Evolutionary conservation across 1,284 basidiomycete genomes (phyloP).

Genomic region (Naganishia cerealis): DNA sequence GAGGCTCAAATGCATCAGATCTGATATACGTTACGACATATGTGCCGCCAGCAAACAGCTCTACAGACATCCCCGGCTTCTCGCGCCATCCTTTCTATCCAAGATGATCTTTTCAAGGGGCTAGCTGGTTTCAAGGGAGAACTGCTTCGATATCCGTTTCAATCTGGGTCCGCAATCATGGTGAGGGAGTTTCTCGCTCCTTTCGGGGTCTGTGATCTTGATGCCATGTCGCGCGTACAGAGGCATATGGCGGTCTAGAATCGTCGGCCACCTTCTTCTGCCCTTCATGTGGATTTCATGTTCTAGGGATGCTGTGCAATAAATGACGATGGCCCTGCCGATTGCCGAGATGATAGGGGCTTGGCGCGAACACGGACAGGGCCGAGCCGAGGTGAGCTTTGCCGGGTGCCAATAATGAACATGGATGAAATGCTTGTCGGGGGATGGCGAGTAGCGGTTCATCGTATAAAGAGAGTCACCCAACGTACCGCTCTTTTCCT

Average conservation of each 20-base stretch:
- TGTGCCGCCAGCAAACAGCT: not conserved
- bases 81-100: not conserved
- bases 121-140: too few species aligned
- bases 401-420: constrained; percentile 13
- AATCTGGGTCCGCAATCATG: too few species aligned
- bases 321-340: not conserved
- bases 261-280: too few species aligned
- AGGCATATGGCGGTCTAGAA: too few species aligned
- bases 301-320: constrained; percentile 1
- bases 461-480: not conserved
- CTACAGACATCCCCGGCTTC: not conserved
- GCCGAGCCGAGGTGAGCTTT: not conserved
- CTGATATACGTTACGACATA: too few species aligned
- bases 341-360: constrained; percentile 1
- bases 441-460: not conserved
- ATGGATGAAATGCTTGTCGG: not conserved
- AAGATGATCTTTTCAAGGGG: constrained; percentile 1
- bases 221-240: not conserved
- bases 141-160: too few species aligned
- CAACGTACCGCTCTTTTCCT: not conserved
- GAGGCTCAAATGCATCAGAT: not conserved
- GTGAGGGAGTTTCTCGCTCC: not conserved
- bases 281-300: not conserved
- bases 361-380: constrained; percentile 2
- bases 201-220: not conserved